phyloP scores from a whole-genome alignment of 768 basidiomycete genomes.

The Lactarius quietus region DNA sequence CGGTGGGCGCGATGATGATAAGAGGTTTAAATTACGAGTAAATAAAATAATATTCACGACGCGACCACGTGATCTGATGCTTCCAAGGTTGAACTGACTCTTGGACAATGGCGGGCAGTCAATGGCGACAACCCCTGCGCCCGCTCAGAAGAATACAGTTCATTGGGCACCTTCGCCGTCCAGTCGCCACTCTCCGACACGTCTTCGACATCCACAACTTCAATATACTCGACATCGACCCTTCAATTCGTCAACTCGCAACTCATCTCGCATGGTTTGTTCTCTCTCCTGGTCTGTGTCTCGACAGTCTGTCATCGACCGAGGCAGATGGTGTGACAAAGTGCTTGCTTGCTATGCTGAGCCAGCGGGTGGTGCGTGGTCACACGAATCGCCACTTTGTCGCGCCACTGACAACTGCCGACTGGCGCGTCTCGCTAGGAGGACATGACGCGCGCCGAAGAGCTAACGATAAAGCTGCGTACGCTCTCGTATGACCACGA shows the following conservation, averaged over 20 bases:
- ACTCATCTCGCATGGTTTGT: slow-evolving; percentile 80
- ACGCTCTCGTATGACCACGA: slow-evolving; percentile 82
- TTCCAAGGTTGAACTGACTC: not conserved
- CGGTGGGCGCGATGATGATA: slow-evolving; percentile 26
- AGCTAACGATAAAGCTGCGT: slow-evolving; percentile 66
- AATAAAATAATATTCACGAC: not conserved
- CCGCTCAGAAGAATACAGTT: slow-evolving; percentile 41
- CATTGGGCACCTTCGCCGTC: slow-evolving; percentile 47
- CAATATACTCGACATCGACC: slow-evolving; percentile 51
- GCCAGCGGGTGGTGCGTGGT: slow-evolving; percentile 68
- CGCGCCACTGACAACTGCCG: not conserved
- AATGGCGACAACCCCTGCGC: slow-evolving; percentile 22
- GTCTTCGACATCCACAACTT: slow-evolving; percentile 46
- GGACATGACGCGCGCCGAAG: slow-evolving; percentile 79
- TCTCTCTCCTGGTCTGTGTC: slow-evolving; percentile 55
- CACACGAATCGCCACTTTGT: not conserved
- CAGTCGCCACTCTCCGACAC: slow-evolving; percentile 35
- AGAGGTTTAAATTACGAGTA: not conserved
- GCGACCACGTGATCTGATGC: slow-evolving; percentile 14
- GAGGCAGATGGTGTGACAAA: slow-evolving; percentile 60
- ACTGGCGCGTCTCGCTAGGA: slow-evolving; percentile 36
- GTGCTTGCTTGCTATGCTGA: slow-evolving; percentile 71
- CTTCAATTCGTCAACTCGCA: slow-evolving; percentile 80
- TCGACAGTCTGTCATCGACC: slow-evolving; percentile 58
- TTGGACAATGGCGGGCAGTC: not conserved